These are phyloP conservation scores for Trypanosoma conorhini DNA, from an alignment of 208 protist species.

Conservation along the genomic window DNA sequence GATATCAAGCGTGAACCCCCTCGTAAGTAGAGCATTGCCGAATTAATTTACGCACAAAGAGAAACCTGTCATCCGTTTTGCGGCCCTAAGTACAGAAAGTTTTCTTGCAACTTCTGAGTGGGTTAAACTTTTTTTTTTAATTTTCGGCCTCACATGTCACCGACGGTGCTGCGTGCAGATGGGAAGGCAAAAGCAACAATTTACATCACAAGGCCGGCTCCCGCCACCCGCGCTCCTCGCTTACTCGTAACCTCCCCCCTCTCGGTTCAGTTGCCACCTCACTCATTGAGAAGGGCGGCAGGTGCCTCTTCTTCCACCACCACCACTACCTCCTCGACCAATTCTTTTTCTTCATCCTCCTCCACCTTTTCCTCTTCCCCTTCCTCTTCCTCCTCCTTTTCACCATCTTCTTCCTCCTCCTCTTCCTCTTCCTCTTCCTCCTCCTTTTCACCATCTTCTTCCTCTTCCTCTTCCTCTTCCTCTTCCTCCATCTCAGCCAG, in stretches of 20 bases:
- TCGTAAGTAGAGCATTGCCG: background rate
- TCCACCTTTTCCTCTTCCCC: background rate
- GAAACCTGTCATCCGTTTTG: background rate
- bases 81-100: background rate
- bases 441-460: background rate
- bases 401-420: background rate
- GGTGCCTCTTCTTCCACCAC: background rate
- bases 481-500: background rate
- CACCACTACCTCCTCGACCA: background rate
- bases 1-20: background rate
- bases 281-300: background rate
- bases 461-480: conserved; percentile 1
- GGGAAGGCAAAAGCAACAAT: background rate
- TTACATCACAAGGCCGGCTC: background rate
- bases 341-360: background rate
- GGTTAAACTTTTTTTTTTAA: background rate
- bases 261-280: background rate
- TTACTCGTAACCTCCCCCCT: background rate
- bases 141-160: background rate
- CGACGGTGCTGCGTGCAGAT: background rate
- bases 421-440: background rate
- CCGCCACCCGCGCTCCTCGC: background rate
- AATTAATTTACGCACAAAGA: background rate
- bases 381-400: background rate
- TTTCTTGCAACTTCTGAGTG: background rate